Conservation (phyloP, 495 filamentous ascomycete species). For the Astrothelium macrocarpum region DNA sequence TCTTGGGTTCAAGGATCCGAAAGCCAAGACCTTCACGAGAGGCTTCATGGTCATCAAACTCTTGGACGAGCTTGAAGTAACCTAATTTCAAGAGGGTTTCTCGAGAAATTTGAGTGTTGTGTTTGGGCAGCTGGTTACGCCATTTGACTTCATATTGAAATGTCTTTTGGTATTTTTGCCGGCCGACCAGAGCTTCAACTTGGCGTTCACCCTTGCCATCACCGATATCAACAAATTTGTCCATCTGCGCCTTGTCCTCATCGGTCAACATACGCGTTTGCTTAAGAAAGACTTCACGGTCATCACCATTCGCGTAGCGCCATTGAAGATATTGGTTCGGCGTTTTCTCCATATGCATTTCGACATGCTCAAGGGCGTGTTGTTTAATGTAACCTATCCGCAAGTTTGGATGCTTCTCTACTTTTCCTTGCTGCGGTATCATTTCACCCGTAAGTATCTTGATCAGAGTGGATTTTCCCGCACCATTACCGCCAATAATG, state of each 20-base stretch:
- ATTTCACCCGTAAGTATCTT: slow-evolving; percentile 95
- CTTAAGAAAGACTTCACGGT: slow-evolving; percentile 95
- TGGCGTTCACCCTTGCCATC: slow-evolving; percentile 70
- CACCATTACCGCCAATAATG: slow-evolving; percentile 95
- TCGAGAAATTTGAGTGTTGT: slow-evolving; percentile 85
- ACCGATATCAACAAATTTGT: slow-evolving; percentile 70
- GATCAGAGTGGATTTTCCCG: slow-evolving; percentile 96
- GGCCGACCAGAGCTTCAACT: slow-evolving; percentile 83
- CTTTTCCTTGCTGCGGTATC: slow-evolving; percentile 75
- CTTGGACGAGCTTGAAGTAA: slow-evolving; percentile 87
- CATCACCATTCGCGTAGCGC: slow-evolving; percentile 94
- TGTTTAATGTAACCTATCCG: slow-evolving; percentile 99
- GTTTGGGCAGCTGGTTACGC: slow-evolving; percentile 75
- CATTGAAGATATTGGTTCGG: slow-evolving; percentile 98
- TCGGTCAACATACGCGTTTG: slow-evolving; percentile 85
- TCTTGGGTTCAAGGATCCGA: slow-evolving; percentile 79
- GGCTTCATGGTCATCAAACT: slow-evolving; percentile 97
- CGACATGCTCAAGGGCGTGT: slow-evolving; percentile 96
- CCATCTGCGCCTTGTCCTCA: slow-evolving; percentile 81
- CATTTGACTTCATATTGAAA: slow-evolving; percentile 99
- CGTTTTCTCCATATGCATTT: slow-evolving; percentile 99
- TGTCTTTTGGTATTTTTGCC: slow-evolving; percentile 97
- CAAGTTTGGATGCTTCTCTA: slow-evolving; percentile 97
- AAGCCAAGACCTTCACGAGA: slow-evolving; percentile 95
- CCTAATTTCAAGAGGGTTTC: slow-evolving; percentile 80